These are phyloP conservation scores for Cladosporium velox DNA, from an alignment of 2,329 filamentous ascomycete species.

Conservation along the genomic window DNA sequence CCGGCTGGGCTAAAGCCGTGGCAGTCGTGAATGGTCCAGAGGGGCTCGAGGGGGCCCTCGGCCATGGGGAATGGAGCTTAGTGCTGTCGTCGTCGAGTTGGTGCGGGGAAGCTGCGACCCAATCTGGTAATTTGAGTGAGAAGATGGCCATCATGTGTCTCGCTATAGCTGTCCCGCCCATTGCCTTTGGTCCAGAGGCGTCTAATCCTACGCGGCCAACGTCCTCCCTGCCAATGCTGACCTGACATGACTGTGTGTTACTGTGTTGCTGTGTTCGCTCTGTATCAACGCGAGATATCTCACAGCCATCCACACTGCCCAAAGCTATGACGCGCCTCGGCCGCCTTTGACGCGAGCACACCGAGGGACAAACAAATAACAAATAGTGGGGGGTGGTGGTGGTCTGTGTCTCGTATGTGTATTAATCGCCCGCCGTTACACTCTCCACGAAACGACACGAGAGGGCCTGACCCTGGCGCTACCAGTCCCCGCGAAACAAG, in stretches of 20 bases:
- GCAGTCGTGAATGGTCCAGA: not conserved
- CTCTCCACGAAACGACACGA: not conserved
- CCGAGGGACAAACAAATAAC: not conserved
- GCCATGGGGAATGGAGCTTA: slow-evolving; percentile 8
- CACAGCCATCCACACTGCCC: not conserved
- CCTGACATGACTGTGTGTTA: not conserved
- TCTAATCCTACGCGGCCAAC: not conserved
- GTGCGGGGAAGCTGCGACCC: slow-evolving; percentile 7
- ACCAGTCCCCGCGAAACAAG: slow-evolving; percentile 7
- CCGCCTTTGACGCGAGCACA: slow-evolving; percentile 2
- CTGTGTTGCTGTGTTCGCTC: not conserved
- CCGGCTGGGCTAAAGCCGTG: not conserved
- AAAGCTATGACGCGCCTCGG: slow-evolving; percentile 8
- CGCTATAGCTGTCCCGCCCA: not conserved
- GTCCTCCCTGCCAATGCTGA: not conserved
- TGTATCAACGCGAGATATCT: not conserved
- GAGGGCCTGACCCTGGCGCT: slow-evolving; percentile 3
- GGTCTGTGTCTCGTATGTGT: not conserved
- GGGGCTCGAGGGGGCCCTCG: not conserved
- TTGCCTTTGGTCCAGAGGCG: not conserved
- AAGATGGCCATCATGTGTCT: not conserved
- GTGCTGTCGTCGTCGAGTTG: not conserved
- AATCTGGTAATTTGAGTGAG: not conserved
- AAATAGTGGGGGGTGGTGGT: not conserved
- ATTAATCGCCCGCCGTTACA: not conserved